These are phyloP conservation scores for Ceratobasidium sp. DNA, from an alignment of 1,284 basidiomycete species.

Conservation along the genomic window DNA sequence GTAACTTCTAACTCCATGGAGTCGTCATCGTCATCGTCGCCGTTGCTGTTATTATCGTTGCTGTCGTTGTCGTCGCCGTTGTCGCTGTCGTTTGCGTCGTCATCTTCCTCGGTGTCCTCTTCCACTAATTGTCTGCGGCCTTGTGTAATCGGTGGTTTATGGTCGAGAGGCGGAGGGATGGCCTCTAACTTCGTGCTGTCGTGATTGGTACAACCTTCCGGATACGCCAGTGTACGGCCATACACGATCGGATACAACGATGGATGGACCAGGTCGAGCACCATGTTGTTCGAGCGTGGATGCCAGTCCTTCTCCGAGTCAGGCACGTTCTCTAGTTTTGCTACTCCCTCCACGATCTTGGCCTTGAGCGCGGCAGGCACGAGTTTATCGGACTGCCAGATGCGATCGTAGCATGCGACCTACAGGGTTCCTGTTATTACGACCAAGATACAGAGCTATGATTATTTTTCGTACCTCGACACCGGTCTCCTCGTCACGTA, in stretches of 20 bases:
- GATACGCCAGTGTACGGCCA: slow-evolving; percentile 58
- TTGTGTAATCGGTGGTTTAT: too few species aligned
- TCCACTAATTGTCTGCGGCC: too few species aligned
- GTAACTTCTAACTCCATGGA: too few species aligned
- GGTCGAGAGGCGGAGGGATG: neutral
- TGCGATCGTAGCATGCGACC: slow-evolving; percentile 68
- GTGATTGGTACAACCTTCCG: slow-evolving; percentile 23
- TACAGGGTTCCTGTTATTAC: too few species aligned
- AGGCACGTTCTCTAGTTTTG: slow-evolving; percentile 51
- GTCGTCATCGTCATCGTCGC: too few species aligned
- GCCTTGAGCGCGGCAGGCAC: slow-evolving; percentile 50
- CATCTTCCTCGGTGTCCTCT: too few species aligned
- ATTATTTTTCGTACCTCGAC: slow-evolving; percentile 56
- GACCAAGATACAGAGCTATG: too few species aligned
- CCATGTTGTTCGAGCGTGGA: slow-evolving; percentile 51
- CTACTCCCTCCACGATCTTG: slow-evolving; percentile 52
- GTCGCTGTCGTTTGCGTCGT: too few species aligned
- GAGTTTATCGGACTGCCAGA: slow-evolving; percentile 64
- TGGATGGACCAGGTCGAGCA: slow-evolving; percentile 63
- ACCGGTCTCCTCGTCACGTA: slow-evolving; percentile 59
- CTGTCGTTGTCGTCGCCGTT: too few species aligned
- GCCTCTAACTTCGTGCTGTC: neutral
- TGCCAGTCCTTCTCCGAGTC: slow-evolving; percentile 55
- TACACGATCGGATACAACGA: slow-evolving; percentile 63
- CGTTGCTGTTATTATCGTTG: too few species aligned